Evolutionary conservation across 179 eudicot genomes (phyloP), one percentile per base, ranked within the genome.

Genomic region (Spergularia azorica): DNA sequence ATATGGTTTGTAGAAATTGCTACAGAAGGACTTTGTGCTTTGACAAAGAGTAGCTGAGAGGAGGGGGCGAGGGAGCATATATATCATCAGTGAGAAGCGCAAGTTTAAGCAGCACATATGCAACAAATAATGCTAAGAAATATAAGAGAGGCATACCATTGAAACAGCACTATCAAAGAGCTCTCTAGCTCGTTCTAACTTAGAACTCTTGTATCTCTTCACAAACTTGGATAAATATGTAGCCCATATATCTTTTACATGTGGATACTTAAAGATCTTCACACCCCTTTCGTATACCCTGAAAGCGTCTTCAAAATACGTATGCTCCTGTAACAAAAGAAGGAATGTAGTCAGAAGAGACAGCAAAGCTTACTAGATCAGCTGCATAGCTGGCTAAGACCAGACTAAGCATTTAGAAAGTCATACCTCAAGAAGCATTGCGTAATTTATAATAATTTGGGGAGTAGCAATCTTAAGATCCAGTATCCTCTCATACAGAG

Each of bases 231-330:
- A 86, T 43, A 95, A 88, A 82, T 93, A 93, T 36, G 97, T 89
- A 70, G 89, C 90, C 97, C 99, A 95, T 79, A 93, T 90, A 83
- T 95, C 97, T 81, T 93, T 95, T 56, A 89, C 99, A 76, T 95
- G 99, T 9, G 99, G 97, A 73, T 93, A 93, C 66, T 95, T 95
- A 63, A 95, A 95, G 73, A 95, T 95, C 89, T 93, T 93, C 73
- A 91, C 94, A 10, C 98, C 99, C 84, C 97, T 85, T 86, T 95
- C 97, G 75, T 95, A 95, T 39, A 95, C 97, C 82, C 92, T 93
- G 79, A 95, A 95, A 43, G 99, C 94, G 83, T 93, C 99, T 86
- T 93, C 99, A 76, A 95, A 95, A 82, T 91, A 95, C 74, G 88
- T 93, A 61, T 95, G 89, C 72, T 91, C 97, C 98, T 92, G 82